Evolutionary conservation across 2,329 filamentous ascomycete species (phyloP), one percentile per base, ranked within the genome.

Genomic region (Beauveria sp.): DNA sequence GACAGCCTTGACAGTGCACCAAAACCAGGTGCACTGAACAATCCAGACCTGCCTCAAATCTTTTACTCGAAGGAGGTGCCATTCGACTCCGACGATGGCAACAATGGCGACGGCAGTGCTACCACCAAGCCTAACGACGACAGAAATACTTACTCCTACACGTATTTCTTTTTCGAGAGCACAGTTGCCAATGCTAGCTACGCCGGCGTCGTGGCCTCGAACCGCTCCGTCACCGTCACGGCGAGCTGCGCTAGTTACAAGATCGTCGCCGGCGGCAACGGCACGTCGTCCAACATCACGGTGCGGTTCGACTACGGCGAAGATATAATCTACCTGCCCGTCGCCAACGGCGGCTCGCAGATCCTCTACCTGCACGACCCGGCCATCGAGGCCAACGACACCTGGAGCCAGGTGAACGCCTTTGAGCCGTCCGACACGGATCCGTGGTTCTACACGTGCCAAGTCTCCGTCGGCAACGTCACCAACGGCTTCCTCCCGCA

Each of bases 361-460:
- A 76, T 72, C 2, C 75, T 72, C 1, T 78, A 72, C 64, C 71
- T 76, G 65, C 74, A 74, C 9, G 66, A 73, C 53, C 66, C 63
- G 0, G 58, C 60, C 8, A 56, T 51, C 8, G 64, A 60, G 6
- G 71, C 71, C 59, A 70, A 67, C 16, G 28, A 63, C 0, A 62
- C 68, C 5, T 74, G 72, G 65, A 67, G 65, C 56, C 46, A 63
- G 16, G 67, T 79, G 7, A 64, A 69, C 31, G 76, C 70, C 2
- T 75, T 79, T 18, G 76, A 79, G 62, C 69, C 75, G 1, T 75
- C 72, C 0, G 24, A 58, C 18, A 68, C 62, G 1, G 60, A 71
- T 5, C 69, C 76, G 0, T 79, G 75, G 75, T 77, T 72, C 61
- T 79, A 79, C 66, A 63, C 58, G 16, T 79, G 77, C 67, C 74